A percentile compares a stretch with the other conserved stretches of the same genome.
Conservation (phyloP, 2,329 filamentous ascomycete genomes). For the Aspergillus caelatus region DNA sequence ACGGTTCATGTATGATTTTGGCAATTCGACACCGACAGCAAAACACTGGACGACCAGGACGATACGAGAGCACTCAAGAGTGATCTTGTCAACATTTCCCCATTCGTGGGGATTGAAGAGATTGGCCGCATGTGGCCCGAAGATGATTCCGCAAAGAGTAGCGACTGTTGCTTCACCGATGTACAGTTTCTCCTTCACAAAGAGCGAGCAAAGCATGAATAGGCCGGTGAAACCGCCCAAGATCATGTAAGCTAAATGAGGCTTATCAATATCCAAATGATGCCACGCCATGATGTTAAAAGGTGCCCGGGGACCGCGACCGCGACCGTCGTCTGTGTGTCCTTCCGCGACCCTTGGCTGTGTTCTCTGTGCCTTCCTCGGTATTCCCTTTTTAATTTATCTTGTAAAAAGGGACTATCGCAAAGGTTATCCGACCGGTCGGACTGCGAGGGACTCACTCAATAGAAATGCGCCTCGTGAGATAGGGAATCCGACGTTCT, state of each 20-base stretch:
- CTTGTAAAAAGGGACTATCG: neutral
- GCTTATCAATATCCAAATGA: constrained; percentile 73
- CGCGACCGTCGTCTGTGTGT: constrained; percentile 1
- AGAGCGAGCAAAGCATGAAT: constrained; percentile 97
- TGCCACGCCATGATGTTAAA: constrained; percentile 52
- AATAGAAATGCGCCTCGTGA: constrained; percentile 27
- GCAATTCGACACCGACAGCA: constrained; percentile 71
- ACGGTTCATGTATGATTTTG: constrained; percentile 84
- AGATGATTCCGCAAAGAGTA: constrained; percentile 71
- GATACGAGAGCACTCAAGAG: constrained; percentile 71
- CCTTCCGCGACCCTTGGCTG: constrained; percentile 9
- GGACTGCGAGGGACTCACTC: constrained; percentile 24
- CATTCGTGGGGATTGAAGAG: constrained; percentile 63
- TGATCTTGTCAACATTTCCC: constrained; percentile 70
- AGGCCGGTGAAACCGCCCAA: constrained; percentile 94
- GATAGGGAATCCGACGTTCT: constrained; percentile 12
- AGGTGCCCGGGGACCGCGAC: neutral
- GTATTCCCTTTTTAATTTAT: neutral
- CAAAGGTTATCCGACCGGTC: constrained; percentile 11
- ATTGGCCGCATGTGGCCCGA: constrained; percentile 68
- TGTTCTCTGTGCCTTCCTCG: neutral
- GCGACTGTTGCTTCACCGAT: constrained; percentile 96
- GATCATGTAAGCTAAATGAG: constrained; percentile 98
- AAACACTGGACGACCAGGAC: constrained; percentile 75
- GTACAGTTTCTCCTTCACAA: constrained; percentile 98